Evolutionary conservation across 192 early-diverging fungal species (phyloP).

Genomic region (Coemansia sp.): DNA sequence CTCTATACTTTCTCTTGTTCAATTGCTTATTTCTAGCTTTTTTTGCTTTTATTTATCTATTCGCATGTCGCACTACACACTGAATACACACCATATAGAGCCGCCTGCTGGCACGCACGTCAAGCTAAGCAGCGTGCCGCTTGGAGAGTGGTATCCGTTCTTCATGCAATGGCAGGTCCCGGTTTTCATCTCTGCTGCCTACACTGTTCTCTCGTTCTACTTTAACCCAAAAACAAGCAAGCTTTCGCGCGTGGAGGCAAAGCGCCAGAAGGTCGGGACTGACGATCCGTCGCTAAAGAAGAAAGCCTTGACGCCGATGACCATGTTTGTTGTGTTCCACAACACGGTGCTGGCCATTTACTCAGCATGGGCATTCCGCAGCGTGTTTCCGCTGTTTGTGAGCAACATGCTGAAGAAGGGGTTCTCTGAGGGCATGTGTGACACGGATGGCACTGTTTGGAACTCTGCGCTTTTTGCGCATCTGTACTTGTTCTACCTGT

Average conservation of each 20-base stretch:
- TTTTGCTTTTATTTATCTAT: not conserved
- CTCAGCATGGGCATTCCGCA: constrained; percentile 69
- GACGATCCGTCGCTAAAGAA: constrained; percentile 1
- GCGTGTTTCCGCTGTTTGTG: constrained; percentile 60
- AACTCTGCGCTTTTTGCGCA: constrained; percentile 68
- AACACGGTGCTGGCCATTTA: constrained; percentile 71
- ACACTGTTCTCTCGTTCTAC: constrained; percentile 49
- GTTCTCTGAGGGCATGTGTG: constrained; percentile 64
- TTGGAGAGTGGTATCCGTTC: constrained; percentile 68
- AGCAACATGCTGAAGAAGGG: constrained; percentile 56
- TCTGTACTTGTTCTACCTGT: constrained; percentile 81
- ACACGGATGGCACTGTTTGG: constrained; percentile 66
- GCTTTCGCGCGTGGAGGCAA: constrained; percentile 16
- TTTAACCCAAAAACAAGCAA: constrained; percentile 22
- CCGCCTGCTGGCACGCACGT: constrained; percentile 34
- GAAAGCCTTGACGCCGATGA: constrained; percentile 57
- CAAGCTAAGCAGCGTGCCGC: constrained; percentile 58
- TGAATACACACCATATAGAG: constrained; percentile 11
- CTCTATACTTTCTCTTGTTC: not conserved
- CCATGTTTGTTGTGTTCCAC: constrained; percentile 72
- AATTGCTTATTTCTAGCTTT: not conserved
- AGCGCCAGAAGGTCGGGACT: constrained; percentile 12
- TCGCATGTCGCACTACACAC: not conserved
- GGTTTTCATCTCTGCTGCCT: constrained; percentile 57
- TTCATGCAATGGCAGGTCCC: constrained; percentile 74